phyloP scores from a whole-genome alignment of 1,284 basidiomycete genomes.

The Golubevia sp. region DNA sequence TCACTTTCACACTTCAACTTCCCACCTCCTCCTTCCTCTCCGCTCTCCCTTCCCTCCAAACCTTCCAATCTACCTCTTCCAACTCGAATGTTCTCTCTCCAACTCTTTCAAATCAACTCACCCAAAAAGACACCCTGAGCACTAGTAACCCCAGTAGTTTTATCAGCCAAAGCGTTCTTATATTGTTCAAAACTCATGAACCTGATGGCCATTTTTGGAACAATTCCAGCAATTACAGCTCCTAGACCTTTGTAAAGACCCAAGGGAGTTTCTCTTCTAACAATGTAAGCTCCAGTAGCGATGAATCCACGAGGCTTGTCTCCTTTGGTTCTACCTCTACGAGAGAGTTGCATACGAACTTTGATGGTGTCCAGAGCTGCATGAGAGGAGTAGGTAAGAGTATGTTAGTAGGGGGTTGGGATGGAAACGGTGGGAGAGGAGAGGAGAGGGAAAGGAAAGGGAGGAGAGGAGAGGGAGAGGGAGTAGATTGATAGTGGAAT shows the following conservation, averaged over 20 bases:
- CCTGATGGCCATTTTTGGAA: conserved; percentile 99
- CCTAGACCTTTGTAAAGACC: conserved; percentile 98
- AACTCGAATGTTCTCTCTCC: not conserved
- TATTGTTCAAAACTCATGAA: conserved; percentile 98
- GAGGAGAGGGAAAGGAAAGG: no score
- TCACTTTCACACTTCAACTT: no score
- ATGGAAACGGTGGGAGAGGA: not conserved
- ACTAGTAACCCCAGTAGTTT: conserved; percentile 75
- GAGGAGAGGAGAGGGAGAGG: not conserved
- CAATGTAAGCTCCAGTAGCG: conserved; percentile 87
- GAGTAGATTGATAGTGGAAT: not conserved
- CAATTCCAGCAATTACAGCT: conserved; percentile 89
- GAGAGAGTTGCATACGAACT: conserved; percentile 89
- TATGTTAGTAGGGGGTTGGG: not conserved
- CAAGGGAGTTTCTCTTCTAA: conserved; percentile 86
- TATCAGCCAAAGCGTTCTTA: conserved; percentile 79
- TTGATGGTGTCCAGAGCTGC: conserved; percentile 85
- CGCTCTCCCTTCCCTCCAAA: no score
- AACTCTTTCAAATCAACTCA: conserved; percentile 29
- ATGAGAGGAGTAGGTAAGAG: not conserved
- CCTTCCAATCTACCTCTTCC: no score
- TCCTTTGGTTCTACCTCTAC: conserved; percentile 37
- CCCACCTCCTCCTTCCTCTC: no score
- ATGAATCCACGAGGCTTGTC: conserved; percentile 83
- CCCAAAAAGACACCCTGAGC: conserved; percentile 73